A percentile compares a stretch with the other conserved stretches of the same genome.
phyloP scores from a whole-genome alignment of 2,329 filamentous ascomycete species.

The Pestalotiopsis sp. region DNA sequence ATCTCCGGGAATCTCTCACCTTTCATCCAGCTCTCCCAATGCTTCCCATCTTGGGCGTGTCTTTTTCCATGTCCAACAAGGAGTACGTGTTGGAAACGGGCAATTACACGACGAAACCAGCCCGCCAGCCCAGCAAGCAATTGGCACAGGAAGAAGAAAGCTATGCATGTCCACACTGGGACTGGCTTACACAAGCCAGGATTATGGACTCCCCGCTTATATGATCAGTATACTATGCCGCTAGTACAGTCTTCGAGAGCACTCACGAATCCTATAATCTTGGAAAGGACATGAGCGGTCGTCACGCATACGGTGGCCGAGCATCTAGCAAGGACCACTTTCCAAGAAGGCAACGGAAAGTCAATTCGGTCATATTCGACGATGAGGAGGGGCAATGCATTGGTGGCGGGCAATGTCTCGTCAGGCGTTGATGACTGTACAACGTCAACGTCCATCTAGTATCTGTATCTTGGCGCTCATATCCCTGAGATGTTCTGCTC shows the following conservation, averaged over 20 bases:
- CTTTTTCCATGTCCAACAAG: background rate
- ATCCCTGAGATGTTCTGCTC: background rate
- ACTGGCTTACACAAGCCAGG: background rate
- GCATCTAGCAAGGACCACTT: background rate
- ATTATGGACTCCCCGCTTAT: background rate
- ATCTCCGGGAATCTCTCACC: background rate
- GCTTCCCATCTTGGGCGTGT: background rate
- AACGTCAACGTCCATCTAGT: background rate
- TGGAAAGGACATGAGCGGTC: background rate
- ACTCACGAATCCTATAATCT: background rate
- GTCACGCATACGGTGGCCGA: background rate
- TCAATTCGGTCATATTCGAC: background rate
- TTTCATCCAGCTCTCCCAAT: background rate
- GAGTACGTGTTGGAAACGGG: background rate
- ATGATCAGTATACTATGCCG: background rate
- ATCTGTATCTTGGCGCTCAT: background rate
- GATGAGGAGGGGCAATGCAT: background rate
- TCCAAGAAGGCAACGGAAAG: background rate
- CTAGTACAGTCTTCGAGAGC: background rate
- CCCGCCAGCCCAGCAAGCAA: background rate
- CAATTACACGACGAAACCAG: background rate
- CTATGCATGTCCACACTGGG: background rate
- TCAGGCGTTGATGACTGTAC: background rate
- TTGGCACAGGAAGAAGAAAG: background rate
- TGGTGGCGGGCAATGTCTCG: background rate